These are phyloP conservation scores for Syzygium jambos DNA, from an alignment of 345 rosid species.

Conservation along the genomic window DNA sequence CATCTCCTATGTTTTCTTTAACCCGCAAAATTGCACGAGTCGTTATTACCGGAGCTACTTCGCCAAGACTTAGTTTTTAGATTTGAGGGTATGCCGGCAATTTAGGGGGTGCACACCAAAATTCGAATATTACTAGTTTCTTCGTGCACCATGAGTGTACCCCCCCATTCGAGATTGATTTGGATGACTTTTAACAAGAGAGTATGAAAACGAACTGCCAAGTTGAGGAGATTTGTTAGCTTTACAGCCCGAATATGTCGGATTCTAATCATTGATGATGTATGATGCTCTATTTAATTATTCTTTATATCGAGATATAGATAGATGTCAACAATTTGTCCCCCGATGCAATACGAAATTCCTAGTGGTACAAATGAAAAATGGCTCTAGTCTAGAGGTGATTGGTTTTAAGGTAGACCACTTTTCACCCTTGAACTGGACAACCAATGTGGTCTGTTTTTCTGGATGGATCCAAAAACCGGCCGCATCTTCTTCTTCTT, in stretches of 20 bases:
- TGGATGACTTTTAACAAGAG: not conserved
- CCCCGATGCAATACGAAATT: not conserved
- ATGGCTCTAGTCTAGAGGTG: not conserved
- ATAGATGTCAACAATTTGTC: not conserved
- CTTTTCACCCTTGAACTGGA: not conserved
- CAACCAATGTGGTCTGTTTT: no score
- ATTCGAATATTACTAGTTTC: not conserved
- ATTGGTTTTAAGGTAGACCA: fast-evolving
- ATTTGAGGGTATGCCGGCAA: not conserved
- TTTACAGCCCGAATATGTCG: not conserved
- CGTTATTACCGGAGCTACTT: not conserved
- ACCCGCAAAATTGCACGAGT: not conserved
- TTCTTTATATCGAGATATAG: not conserved
- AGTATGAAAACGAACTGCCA: not conserved
- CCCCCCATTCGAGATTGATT: no score
- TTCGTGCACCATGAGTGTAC: not conserved
- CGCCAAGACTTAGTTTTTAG: not conserved
- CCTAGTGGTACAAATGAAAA: not conserved
- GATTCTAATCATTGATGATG: not conserved
- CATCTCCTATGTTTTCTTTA: not conserved
- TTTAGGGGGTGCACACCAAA: not conserved
- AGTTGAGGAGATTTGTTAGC: not conserved
- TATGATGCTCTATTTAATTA: not conserved
- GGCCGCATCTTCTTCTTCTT: fast-evolving
- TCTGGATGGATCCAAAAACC: fast-evolving